Evolutionary conservation across 75 land plant species (phyloP).

Genomic region (Larix kaempferi): DNA sequence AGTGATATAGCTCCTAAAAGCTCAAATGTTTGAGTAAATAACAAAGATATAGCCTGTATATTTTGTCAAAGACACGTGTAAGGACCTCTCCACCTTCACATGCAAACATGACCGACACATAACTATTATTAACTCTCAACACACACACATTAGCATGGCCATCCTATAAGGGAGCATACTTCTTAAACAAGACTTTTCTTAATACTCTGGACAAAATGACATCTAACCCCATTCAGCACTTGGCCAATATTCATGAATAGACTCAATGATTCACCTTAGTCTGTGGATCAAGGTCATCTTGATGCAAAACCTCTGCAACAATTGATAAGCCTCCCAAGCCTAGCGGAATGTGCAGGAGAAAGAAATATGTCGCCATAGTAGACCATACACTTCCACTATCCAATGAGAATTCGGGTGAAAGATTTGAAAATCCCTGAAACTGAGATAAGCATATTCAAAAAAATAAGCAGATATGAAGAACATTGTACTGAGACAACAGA

Average conservation of each 20-base stretch:
- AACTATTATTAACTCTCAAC: background rate
- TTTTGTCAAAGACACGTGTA: background rate
- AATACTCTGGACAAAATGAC: background rate
- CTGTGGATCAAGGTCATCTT: slow-evolving; percentile 50
- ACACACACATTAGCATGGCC: background rate
- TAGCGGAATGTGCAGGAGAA: slow-evolving; percentile 62
- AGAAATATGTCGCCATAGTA: slow-evolving; percentile 52
- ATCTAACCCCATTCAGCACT: background rate
- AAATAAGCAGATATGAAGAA: background rate
- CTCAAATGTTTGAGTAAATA: slow-evolving; percentile 2
- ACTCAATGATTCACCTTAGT: slow-evolving; percentile 27
- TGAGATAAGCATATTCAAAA: background rate
- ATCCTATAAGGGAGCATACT: background rate
- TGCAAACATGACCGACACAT: background rate
- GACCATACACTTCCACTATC: slow-evolving; percentile 41
- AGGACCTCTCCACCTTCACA: background rate
- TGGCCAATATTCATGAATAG: background rate
- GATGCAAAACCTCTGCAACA: slow-evolving; percentile 40
- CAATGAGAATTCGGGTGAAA: slow-evolving; percentile 47
- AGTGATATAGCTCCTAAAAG: slow-evolving; percentile 1
- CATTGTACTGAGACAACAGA: background rate
- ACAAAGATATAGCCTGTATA: slow-evolving; percentile 2
- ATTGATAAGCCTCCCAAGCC: slow-evolving; percentile 66
- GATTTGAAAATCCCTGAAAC: slow-evolving; percentile 40
- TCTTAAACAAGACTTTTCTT: background rate